Evolutionary conservation across 139 green algal genomes (phyloP), one percentile per base, ranked within the genome.

Genomic region (Chlamydomonas asymmetrica): DNA sequence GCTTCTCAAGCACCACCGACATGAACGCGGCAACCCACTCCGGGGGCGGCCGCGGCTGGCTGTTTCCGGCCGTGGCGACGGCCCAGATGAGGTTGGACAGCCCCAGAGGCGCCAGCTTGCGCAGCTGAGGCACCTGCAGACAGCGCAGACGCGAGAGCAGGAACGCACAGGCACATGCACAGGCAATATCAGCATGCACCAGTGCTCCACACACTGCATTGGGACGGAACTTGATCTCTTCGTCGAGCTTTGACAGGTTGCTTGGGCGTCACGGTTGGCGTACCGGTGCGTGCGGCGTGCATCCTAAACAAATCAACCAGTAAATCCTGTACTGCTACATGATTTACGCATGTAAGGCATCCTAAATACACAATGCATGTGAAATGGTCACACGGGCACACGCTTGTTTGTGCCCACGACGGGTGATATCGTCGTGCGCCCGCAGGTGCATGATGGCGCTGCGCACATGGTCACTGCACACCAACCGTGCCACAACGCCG

Each of bases 61-160:
- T 40, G 16, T 25, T 6, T 0, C 40, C 40, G 16, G 70, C 70
- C 39, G 56, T 48, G 31, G 57, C 56, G 2, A 76, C 23, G 13
- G 68, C 38, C 68, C 68, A 75, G 4, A 75, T 54, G n/a, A n/a
- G n/a, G n/a, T 54, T 75, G 54, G 37, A 13, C 18, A 16, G 45
- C 13, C 45, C 45, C 13, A 16, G 45, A 25, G 45, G 13, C 45
- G 18, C 18, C 13, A 16, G 18, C 45, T 16, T 52, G 13, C 13
- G 13, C 18, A 52, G 45, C 45, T 52, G 45, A n/a, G n/a, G n/a
- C n/a, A n/a, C n/a, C n/a, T 52, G 45, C 45, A 52, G 45, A 52
- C 45, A 52, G 45, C 13, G 45, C 13, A 16, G 13, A 52, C 13
- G 45, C 45, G 45, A 52, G 13, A 16, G 45, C 18, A 25, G 13